Evolutionary conservation across 768 basidiomycete genomes (phyloP).

Genomic region (Scleroderma citrinum): DNA sequence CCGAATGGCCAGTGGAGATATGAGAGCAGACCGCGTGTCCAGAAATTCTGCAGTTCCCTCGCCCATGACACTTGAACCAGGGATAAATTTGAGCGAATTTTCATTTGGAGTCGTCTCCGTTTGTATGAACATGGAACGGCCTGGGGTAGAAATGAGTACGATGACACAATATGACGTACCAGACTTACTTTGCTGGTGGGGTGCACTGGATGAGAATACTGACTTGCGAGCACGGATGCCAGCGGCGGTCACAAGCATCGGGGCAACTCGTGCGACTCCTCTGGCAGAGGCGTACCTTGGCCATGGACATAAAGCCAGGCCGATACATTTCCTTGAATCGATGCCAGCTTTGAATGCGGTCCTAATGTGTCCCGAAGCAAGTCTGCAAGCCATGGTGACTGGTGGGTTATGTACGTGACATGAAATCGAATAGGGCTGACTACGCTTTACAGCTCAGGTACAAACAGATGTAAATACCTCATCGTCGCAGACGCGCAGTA

Average conservation of each 20-base stretch:
- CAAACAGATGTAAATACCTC: too few species aligned
- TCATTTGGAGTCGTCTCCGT: constrained; percentile 97
- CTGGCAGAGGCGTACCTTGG: constrained; percentile 20
- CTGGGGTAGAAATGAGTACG: constrained; percentile 30
- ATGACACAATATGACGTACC: not conserved
- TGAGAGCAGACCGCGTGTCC: constrained; percentile 76
- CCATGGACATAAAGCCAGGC: constrained; percentile 5
- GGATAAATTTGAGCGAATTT: constrained; percentile 97
- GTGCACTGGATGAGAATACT: not conserved
- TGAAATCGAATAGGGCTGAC: too few species aligned
- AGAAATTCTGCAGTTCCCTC: constrained; percentile 92
- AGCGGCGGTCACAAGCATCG: constrained; percentile 31
- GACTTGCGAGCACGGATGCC: constrained; percentile 13
- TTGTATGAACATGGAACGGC: constrained; percentile 95
- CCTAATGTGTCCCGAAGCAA: not conserved
- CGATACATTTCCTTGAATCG: not conserved
- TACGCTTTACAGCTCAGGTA: too few species aligned
- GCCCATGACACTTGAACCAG: constrained; percentile 83
- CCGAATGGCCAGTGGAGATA: constrained; percentile 91
- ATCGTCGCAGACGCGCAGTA: too few species aligned
- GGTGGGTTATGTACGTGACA: not conserved
- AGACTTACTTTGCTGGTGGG: constrained; percentile 32
- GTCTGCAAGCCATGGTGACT: not conserved
- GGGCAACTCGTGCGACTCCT: constrained; percentile 17
- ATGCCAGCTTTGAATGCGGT: constrained; percentile 1